Evolutionary conservation across 176 grass and related monocot species (phyloP), one percentile per base, ranked within the genome.

Genomic region (Pontederia crassipes): DNA sequence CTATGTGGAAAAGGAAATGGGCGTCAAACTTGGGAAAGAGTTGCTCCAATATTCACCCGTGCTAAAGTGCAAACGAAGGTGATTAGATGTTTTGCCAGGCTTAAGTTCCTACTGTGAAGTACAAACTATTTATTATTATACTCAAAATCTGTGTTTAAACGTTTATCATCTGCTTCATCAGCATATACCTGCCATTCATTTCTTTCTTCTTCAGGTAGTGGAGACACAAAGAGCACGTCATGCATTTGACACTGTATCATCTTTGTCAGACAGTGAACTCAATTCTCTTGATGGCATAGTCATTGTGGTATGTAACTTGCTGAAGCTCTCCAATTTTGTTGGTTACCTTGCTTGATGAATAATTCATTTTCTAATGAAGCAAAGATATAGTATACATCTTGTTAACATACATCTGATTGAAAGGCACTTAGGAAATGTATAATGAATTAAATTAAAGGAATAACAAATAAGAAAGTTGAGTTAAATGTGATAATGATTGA

Each of bases 1-100:
- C 67, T 88, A 7, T 96, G 91, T 73, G 91, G 91, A 75, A 96
- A 96, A 85, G 81, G 78, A 68, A 84, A 70, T 73, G 91, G 86
- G 29, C 8, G 52, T 24, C 84, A 59, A 57, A 96, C 80, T 40
- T 96, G 91, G 91, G 81, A 90, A 66, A 78, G 28, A 24, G 83
- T 90, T 55, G 78, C 75, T 72, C 83, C 86, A 67, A 77, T 96
- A 75, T 96, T 96, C 83, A 48, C 16, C 58, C 63, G 62, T 74
- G 86, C 91, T 13, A 85, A 87, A 80, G 73, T 96, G 64, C 79
- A 80, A 52, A 96, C 75, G 4, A 82, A 87, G 87, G 91, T 96
- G 74, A 56, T 52, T 46, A 45, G 56, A 20, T 69, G 52, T 11
- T 28, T 65, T 28, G 15, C 49, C 46, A 27, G 9, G 14, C 13